Conservation (phyloP, 2,329 filamentous ascomycete genomes). For the Aspergillus sp. region DNA sequence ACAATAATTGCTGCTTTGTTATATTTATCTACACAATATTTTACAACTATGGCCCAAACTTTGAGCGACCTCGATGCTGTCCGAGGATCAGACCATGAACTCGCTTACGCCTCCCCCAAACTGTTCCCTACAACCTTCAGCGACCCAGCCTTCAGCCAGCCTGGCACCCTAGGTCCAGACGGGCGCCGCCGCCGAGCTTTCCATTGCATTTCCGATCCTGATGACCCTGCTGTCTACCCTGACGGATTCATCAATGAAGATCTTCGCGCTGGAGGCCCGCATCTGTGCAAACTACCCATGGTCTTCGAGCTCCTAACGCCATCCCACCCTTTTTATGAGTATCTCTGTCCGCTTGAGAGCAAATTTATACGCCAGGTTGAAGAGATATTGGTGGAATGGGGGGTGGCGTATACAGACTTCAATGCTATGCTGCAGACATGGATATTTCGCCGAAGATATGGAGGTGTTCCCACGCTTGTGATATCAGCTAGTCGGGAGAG, state of each 20-base stretch:
- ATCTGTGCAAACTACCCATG: too few relatives aligned
- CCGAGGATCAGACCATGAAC: not conserved
- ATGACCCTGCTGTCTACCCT: not conserved
- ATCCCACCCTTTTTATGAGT: too few relatives aligned
- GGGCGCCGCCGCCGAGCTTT: not conserved
- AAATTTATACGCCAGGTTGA: too few relatives aligned
- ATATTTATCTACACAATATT: not conserved
- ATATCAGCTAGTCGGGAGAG: too few relatives aligned
- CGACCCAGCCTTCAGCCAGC: not conserved
- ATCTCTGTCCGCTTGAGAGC: too few relatives aligned
- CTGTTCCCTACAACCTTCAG: not conserved
- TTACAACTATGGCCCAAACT: not conserved
- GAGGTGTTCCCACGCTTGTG: not conserved
- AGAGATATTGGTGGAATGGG: too few relatives aligned
- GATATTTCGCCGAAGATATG: not conserved
- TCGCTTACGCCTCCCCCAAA: not conserved
- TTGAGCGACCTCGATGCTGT: not conserved
- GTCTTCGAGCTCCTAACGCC: too few relatives aligned
- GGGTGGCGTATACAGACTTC: too few relatives aligned
- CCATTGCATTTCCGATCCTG: not conserved
- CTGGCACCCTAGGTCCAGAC: not conserved
- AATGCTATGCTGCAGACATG: not conserved
- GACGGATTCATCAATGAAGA: not conserved
- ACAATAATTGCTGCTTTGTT: too few relatives aligned
- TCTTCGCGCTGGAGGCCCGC: not conserved